These are phyloP conservation scores for Puccinia triticina DNA, from an alignment of 1,284 basidiomycete genomes.

Conservation along the genomic window DNA sequence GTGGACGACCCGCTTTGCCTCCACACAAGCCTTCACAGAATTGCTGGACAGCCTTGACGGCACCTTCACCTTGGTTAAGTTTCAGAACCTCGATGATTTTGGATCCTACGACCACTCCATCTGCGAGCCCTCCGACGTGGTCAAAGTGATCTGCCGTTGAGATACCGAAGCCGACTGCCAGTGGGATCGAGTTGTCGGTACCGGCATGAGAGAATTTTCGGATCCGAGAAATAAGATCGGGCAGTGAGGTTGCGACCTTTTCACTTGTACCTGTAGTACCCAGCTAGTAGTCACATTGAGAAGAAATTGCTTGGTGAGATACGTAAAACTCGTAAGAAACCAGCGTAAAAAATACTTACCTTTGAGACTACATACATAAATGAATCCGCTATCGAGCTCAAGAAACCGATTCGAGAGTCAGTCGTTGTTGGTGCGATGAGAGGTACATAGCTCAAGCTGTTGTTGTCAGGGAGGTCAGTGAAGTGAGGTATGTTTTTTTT, in stretches of 20 bases:
- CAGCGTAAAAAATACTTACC: slow-evolving; percentile 53
- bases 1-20: not conserved
- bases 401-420: slow-evolving; percentile 81
- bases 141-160: slow-evolving; percentile 88
- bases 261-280: slow-evolving; percentile 43
- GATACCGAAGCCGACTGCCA: slow-evolving; percentile 96
- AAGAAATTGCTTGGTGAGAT: not conserved
- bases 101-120: slow-evolving; percentile 92
- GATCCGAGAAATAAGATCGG: slow-evolving; percentile 35
- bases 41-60: slow-evolving; percentile 51
- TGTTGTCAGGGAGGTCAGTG: slow-evolving; percentile 58
- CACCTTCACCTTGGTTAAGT: slow-evolving; percentile 53
- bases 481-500: not conserved
- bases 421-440: slow-evolving; percentile 93
- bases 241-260: slow-evolving; percentile 23
- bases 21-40: slow-evolving; percentile 41
- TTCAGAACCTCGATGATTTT: slow-evolving; percentile 80
- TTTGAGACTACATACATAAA: slow-evolving; percentile 98
- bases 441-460: slow-evolving; percentile 88
- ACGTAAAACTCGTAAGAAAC: not conserved
- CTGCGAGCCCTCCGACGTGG: slow-evolving; percentile 74
- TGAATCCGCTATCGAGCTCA: slow-evolving; percentile 88
- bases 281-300: slow-evolving; percentile 9
- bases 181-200: slow-evolving; percentile 66
- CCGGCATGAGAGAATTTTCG: not conserved